Base-by-base conservation (phyloP, 805 yeast genomes). In the Starmerella scarabaei region DNA sequence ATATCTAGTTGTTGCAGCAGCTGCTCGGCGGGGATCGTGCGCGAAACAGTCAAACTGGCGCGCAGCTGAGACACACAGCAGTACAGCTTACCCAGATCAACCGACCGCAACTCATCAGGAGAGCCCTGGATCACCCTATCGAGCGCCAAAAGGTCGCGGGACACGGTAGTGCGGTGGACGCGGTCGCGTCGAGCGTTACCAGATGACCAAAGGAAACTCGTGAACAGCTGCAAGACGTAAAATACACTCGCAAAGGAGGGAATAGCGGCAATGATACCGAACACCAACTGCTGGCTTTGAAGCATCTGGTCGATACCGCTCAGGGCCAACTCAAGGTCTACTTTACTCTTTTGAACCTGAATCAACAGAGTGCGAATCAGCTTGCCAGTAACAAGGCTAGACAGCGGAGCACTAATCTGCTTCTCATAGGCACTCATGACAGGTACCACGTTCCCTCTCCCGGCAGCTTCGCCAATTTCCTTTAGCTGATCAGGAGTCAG, bases 281-380 rank as follows among this genome's bases (percentile, higher is more conserved):
- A 83, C n/a, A 91, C 91, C 40, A 88, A 69, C 57, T 91, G 94
- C 62, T 88, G 98, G 37, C 91, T 78, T 58, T 84, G 80, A 33
- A 91, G 68, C 49, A 88, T 64, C 55, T 81, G 78, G 60, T 91
- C 97, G 46, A 91, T 86, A 7, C 97, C 97, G 50, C 71, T 73
- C 45, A 88, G 71, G 0, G 95, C 97, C 4, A 85, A 64, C 28
- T 81, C 85, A 7, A 94, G 94, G 57, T 88, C 98, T 5, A 91
- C 96, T 60, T 88, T 88, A 11, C 94, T 79, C 61, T 91, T 88
- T 58, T 88, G 98, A n/a, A 91, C 66, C 59, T 91, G 97, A 46
- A 88, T 86, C 53, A 91, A 62, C 34, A 91, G 58, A 14, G 86
- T 75, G 40, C 94, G 68, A 7, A 85, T 59, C 48, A 88, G 67